A percentile compares a stretch with the other conserved stretches of the same genome.
Evolutionary conservation across 1,139 yeast genomes (phyloP).

Genomic region (Kodamaea fungicola): DNA sequence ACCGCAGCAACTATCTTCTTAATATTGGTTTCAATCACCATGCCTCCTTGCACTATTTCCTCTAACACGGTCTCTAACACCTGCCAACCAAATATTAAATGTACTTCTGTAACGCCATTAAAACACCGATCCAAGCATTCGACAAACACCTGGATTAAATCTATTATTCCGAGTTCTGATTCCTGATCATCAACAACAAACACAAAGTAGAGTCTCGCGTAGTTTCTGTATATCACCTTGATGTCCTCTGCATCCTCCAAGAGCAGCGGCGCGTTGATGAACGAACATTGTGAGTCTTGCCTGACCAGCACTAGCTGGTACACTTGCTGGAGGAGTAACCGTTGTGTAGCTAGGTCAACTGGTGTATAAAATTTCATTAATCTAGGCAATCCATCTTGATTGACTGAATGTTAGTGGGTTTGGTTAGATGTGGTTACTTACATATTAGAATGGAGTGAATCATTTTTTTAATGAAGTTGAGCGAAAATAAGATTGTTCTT

Average conservation of each 20-base stretch:
- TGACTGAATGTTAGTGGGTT: constrained; percentile 44
- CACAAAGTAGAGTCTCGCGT: constrained; percentile 92
- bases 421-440: constrained; percentile 37
- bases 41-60: constrained; percentile 95
- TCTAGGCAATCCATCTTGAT: constrained; percentile 90
- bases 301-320: constrained; percentile 67
- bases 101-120: constrained; percentile 91
- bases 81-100: constrained; percentile 96
- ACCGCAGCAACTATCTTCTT: constrained; percentile 79
- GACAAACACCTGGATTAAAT: constrained; percentile 93
- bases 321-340: constrained; percentile 69
- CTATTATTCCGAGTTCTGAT: constrained; percentile 88
- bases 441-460: constrained; percentile 88
- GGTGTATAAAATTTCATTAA: constrained; percentile 90
- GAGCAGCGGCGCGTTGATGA: constrained; percentile 75
- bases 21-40: constrained; percentile 96
- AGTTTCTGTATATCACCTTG: constrained; percentile 88
- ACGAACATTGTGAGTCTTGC: constrained; percentile 71
- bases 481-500: no score
- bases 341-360: constrained; percentile 74
- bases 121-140: constrained; percentile 92
- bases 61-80: constrained; percentile 87
- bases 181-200: constrained; percentile 96
- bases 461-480: constrained; percentile 38
- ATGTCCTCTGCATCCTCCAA: constrained; percentile 73